Conservation (phyloP, 1,284 basidiomycete genomes). For the Mycena sp. region DNA sequence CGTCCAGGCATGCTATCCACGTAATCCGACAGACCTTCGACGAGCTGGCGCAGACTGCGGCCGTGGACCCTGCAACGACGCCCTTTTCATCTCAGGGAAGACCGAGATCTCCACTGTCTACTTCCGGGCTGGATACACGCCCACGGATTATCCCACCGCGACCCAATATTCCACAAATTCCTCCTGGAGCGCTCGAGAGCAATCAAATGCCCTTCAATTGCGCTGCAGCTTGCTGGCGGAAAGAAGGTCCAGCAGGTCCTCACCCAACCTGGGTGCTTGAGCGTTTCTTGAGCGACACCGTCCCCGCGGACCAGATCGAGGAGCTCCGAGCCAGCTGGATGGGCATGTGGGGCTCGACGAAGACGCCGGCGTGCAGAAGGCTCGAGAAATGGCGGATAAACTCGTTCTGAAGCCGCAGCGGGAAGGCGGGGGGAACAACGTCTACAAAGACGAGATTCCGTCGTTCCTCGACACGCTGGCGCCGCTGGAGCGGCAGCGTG, state of each 20-base stretch:
- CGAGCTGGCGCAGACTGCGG: conserved; percentile 64
- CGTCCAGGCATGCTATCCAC: conserved; percentile 72
- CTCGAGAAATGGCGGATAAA: conserved; percentile 58
- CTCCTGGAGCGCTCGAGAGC: conserved; percentile 83
- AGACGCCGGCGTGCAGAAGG: conserved; percentile 59
- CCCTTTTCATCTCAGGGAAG: conserved; percentile 43
- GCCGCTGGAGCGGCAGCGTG: conserved; percentile 76
- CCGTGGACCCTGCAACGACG: conserved; percentile 52
- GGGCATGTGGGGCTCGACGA: conserved; percentile 84
- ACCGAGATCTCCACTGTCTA: conserved; percentile 87
- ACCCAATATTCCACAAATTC: conserved; percentile 73
- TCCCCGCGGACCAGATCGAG: conserved; percentile 53
- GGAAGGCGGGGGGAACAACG: conserved; percentile 97
- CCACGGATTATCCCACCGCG: conserved; percentile 78
- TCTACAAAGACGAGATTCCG: conserved; percentile 89
- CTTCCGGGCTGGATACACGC: conserved; percentile 90
- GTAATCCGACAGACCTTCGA: conserved; percentile 81
- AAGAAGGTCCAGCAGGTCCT: conserved; percentile 97
- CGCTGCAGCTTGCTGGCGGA: conserved; percentile 92
- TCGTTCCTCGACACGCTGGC: conserved; percentile 74
- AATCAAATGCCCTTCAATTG: conserved; percentile 94
- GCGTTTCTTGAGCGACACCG: conserved; percentile 65
- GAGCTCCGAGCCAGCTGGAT: conserved; percentile 78
- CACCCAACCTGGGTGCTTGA: conserved; percentile 81
- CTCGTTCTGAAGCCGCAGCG: conserved; percentile 96